Evolutionary conservation across 148 eudicot species (phyloP), one percentile per base, ranked within the genome.

Genomic region (Heliamphora exappendiculata): DNA sequence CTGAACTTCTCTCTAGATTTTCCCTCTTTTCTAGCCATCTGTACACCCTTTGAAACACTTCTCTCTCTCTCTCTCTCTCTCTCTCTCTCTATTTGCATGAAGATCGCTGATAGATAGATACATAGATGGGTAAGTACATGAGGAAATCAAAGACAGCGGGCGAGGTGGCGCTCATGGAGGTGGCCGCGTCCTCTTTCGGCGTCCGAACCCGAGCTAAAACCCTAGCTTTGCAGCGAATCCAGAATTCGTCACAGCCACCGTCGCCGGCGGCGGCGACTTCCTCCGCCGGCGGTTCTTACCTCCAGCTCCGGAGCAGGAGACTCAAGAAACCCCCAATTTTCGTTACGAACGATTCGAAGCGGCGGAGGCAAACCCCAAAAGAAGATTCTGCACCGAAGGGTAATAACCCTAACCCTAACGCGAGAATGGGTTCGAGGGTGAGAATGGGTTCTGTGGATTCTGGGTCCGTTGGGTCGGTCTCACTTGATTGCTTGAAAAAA

Each of bases 131-230:
- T 0, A 86, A 86, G 67, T 86, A 83, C 75, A 76, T 70, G 80
- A 76, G 72, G 67, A 79, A 77, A 49, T 44, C 79, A 0, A 79
- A 76, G 50, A 54, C 83, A 5, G 45, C 73, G 22, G 42, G 67
- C n/a, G 78, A 72, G 57, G 76, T 77, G 33, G 70, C 81, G 0
- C 79, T 55, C 47, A 78, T 77, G 73, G 84, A 82, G 36, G 76
- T 62, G 7, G 42, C 82, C 24, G 72, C 22, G 41, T 67, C 80
- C 19, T 53, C 78, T 50, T 62, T 79, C 19, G 87, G 89, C 0
- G 89, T 86, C 5, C 70, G 77, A 2, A 86, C 89, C 12, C 81
- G 89, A 0, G 89, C 89, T 29, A 83, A 79, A 79, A 79, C 89
- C 83, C 81, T 81, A 49, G 88, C 88, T 76, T n/a, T 81, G 20